Percentiles rank a stretch among this genome's conserved stretches.
Evolutionary conservation across 2,329 filamentous ascomycete species (phyloP).

Genomic region (Escovopsis weberi): DNA sequence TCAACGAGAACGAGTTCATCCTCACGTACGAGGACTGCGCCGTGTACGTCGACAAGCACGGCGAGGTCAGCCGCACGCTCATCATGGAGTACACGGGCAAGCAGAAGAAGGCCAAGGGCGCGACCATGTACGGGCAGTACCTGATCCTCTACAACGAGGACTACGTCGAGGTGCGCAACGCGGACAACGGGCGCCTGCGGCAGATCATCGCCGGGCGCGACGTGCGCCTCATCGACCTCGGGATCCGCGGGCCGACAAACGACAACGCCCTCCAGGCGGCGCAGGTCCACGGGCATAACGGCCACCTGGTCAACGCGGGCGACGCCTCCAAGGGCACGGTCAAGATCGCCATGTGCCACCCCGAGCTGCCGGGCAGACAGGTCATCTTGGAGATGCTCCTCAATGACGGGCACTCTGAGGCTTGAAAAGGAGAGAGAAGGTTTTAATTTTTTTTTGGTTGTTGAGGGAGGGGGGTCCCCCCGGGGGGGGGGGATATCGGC

Average conservation of each 20-base stretch:
- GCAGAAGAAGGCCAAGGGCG: constrained; percentile 59
- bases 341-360: constrained; percentile 93
- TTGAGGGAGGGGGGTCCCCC: too few relatives aligned
- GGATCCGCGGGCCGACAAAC: constrained; percentile 48
- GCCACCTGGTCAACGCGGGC: constrained; percentile 20
- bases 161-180: constrained; percentile 94
- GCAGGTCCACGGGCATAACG: constrained; percentile 20
- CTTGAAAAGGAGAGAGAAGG: constrained; percentile 1
- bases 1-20: constrained; percentile 84
- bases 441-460: too few relatives aligned
- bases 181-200: constrained; percentile 81
- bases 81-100: constrained; percentile 99
- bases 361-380: constrained; percentile 69
- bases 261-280: constrained; percentile 24
- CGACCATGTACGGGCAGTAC: constrained; percentile 83
- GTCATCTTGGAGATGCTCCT: constrained; percentile 84
- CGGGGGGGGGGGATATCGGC: too few relatives aligned
- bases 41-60: constrained; percentile 96
- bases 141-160: constrained; percentile 88
- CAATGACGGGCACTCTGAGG: constrained; percentile 63
- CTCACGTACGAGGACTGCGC: constrained; percentile 92
- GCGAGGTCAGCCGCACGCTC: constrained; percentile 82
- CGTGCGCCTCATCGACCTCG: constrained; percentile 81
- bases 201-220: constrained; percentile 91
- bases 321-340: constrained; percentile 56